phyloP scores from a whole-genome alignment of 208 protist species.

The Phytomonas sp. region DNA sequence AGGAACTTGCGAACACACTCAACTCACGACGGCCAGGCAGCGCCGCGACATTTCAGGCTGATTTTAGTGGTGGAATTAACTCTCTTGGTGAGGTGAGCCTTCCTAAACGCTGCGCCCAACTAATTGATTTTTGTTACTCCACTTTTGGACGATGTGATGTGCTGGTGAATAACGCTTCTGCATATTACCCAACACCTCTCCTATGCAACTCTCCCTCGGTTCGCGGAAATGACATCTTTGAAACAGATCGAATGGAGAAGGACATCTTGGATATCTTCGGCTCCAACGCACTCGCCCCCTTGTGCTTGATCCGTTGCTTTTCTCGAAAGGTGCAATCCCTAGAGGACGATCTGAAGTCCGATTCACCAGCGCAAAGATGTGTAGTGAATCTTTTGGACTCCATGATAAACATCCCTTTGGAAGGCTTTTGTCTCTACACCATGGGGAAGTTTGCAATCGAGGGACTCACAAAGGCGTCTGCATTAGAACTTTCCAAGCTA shows the following conservation, averaged over 20 bases:
- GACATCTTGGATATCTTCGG: constrained; percentile 43
- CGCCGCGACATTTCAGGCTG: constrained; percentile 20
- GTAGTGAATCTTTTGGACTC: constrained; percentile 70
- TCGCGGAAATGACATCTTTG: background rate
- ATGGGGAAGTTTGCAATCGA: constrained; percentile 72
- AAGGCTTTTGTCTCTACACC: constrained; percentile 59
- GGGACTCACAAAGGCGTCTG: constrained; percentile 55
- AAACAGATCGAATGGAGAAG: constrained; percentile 12
- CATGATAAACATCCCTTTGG: constrained; percentile 50
- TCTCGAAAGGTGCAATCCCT: constrained; percentile 17
- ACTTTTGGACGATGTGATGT: constrained; percentile 66
- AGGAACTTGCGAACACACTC: constrained; percentile 30
- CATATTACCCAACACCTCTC: constrained; percentile 63
- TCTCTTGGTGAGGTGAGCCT: constrained; percentile 11
- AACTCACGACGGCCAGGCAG: constrained; percentile 34
- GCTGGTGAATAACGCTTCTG: constrained; percentile 82
- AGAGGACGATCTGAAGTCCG: constrained; percentile 17
- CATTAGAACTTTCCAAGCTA: constrained; percentile 53
- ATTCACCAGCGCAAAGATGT: background rate
- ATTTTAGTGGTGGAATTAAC: constrained; percentile 11
- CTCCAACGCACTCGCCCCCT: constrained; percentile 67
- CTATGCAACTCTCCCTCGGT: constrained; percentile 7
- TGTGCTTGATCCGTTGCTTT: constrained; percentile 50
- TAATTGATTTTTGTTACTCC: constrained; percentile 39
- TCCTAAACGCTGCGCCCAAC: constrained; percentile 20